Evolutionary conservation across 257 asterid genomes (phyloP).

Genomic region (Scutellaria barbata): DNA sequence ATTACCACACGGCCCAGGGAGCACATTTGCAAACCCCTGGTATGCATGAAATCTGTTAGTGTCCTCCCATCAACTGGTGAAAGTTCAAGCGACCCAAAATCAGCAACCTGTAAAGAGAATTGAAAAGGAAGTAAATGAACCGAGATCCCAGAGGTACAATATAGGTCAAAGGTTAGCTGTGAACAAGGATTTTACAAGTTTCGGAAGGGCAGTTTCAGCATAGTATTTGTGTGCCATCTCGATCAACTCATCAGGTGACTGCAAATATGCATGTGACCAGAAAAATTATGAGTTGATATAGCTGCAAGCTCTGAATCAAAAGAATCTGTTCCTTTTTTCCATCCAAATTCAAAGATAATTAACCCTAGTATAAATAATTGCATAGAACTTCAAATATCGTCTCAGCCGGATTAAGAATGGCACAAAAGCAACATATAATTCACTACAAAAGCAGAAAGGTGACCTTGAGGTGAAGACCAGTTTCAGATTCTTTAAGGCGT

Average conservation of each 20-base stretch:
- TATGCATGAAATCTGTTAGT: conserved; percentile 84
- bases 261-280: conserved; percentile 42
- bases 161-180: conserved; percentile 20
- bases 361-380: conserved; percentile 20
- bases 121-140: conserved; percentile 20
- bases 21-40: conserved; percentile 80
- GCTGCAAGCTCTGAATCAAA: conserved; percentile 27
- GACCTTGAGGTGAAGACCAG: conserved; percentile 86
- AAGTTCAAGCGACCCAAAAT: conserved; percentile 84
- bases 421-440: conserved; percentile 19
- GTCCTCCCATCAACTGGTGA: conserved; percentile 92
- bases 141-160: conserved; percentile 27
- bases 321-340: conserved; percentile 3
- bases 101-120: conserved; percentile 65
- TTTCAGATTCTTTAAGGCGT: conserved; percentile 80
- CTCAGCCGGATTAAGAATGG: conserved; percentile 30
- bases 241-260: conserved; percentile 77
- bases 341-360: conserved; percentile 1
- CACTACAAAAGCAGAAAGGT: conserved; percentile 28
- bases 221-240: conserved; percentile 78
- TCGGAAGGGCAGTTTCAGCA: conserved; percentile 75
- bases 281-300: conserved; percentile 35
- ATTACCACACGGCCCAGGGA: conserved; percentile 83
- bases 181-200: conserved; percentile 55
- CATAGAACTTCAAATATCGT: conserved; percentile 6